Evolutionary conservation across 2,329 filamentous ascomycete genomes (phyloP), one percentile per base, ranked within the genome.

Genomic region (Aureobasidium sp.): DNA sequence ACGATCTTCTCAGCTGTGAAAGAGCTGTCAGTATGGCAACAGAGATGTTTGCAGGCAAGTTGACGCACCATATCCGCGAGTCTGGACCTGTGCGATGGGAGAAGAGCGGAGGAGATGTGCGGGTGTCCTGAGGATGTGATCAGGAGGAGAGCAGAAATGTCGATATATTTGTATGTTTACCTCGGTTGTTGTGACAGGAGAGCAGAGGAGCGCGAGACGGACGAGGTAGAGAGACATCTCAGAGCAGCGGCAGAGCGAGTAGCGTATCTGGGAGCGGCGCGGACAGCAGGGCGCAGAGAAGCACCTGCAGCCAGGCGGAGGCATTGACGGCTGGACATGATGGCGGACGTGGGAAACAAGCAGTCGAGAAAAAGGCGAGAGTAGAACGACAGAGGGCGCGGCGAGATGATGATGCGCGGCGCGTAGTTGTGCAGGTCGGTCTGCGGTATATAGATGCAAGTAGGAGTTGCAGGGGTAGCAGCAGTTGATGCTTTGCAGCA

Each of bases 1-100:
- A 99, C 86, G 66, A 93, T 78, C 68, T 85, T 87, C 72, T 96
- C 91, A 74, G 92, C 92, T 76, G 64, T 47, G 42, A 27, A 32
- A 21, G 5, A 51, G 42, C 21, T 49, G 39, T 66, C 42, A 64
- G 61, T 51, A 54, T 11, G 14, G 1, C 5, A 27, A 27, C 25
- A 25, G 14, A 7, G 16, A 21, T 11, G 30, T 11, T 14, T 30
- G 25, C 36, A 34, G 16, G n/a, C 8, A 27, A 34, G 8, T 32
- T 39, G 27, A 63, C 69, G 63, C 37, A 73, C 72, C 72, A 72
- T 72, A 63, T 48, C 65, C 66, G 65, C 68, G 68, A 64, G 68
- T 69, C 64, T 65, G 64, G 21, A 62, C 51, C 21, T 63, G 64
- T 29, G 55, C 63, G 50, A 65, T 62, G 29, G 61, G 61, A 58